These are phyloP conservation scores for Pseudogymnoascus sp. DNA, from an alignment of 2,329 filamentous ascomycete genomes.

Conservation along the genomic window DNA sequence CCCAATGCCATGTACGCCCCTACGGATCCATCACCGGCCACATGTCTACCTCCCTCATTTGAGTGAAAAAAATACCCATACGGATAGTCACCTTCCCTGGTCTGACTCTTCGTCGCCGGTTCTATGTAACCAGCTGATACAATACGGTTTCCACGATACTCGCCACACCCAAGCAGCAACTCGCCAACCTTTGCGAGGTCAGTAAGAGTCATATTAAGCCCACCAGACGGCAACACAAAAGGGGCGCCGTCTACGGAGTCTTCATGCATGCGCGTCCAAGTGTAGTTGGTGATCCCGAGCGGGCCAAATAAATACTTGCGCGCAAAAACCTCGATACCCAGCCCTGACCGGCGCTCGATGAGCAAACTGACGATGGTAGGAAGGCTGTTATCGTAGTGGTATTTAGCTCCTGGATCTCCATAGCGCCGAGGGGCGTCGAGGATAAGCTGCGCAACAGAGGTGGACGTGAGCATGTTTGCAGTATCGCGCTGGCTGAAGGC, in stretches of 20 bases:
- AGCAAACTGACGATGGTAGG: neutral
- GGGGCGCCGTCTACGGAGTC: neutral
- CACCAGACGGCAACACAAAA: neutral
- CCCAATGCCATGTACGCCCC: neutral
- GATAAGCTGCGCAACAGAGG: neutral
- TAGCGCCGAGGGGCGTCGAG: neutral
- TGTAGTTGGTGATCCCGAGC: neutral
- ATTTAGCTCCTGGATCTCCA: neutral
- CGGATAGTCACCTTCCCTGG: neutral
- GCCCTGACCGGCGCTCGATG: neutral
- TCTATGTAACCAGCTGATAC: neutral
- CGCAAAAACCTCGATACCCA: neutral
- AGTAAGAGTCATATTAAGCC: neutral
- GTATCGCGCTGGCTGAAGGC: neutral
- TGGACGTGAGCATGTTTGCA: neutral
- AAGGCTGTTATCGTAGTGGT: neutral
- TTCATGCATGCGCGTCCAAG: neutral
- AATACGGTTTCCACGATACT: neutral
- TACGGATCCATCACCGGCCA: neutral
- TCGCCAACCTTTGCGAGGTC: neutral
- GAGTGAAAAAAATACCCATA: conserved; percentile 2
- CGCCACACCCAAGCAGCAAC: neutral
- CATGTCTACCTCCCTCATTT: neutral
- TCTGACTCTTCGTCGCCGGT: neutral
- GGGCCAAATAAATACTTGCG: neutral